Conservation (phyloP, 2,329 filamentous ascomycete species). For the Cryphonectria japonica region DNA sequence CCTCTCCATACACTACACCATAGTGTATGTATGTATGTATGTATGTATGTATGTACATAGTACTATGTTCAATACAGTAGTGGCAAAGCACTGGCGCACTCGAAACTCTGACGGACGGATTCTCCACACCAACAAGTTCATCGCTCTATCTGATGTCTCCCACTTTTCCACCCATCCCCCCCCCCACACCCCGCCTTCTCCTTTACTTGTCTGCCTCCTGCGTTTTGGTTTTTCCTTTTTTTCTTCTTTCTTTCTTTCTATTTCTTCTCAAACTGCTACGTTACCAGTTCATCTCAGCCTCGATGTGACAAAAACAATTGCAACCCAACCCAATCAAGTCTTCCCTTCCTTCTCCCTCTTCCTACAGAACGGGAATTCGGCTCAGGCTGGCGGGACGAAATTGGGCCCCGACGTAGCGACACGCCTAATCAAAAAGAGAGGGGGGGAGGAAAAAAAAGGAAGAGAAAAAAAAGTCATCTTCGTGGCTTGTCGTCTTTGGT, state of each 20-base stretch:
- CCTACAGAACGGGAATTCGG: background rate
- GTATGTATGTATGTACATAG: background rate
- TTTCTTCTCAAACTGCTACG: background rate
- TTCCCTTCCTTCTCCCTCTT: background rate
- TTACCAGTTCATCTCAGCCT: background rate
- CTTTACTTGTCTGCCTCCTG: background rate
- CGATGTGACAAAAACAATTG: background rate
- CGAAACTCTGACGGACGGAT: background rate
- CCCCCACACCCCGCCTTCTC: background rate
- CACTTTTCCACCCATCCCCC: background rate
- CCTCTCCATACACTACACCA: background rate
- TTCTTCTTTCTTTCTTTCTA: background rate
- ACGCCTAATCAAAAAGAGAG: background rate
- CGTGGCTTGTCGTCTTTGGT: slow-evolving; percentile 8
- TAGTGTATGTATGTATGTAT: too few species aligned
- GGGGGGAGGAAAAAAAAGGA: too few species aligned
- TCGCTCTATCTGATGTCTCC: background rate
- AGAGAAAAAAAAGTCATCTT: background rate
- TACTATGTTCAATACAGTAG: background rate
- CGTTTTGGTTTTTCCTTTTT: background rate
- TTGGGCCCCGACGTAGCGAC: slow-evolving; percentile 1
- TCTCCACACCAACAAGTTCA: background rate
- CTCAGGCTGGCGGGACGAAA: background rate
- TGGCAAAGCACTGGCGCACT: background rate
- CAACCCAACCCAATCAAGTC: background rate